phyloP scores from a whole-genome alignment of 176 grass and related monocot species.

The Juncus effusus region DNA sequence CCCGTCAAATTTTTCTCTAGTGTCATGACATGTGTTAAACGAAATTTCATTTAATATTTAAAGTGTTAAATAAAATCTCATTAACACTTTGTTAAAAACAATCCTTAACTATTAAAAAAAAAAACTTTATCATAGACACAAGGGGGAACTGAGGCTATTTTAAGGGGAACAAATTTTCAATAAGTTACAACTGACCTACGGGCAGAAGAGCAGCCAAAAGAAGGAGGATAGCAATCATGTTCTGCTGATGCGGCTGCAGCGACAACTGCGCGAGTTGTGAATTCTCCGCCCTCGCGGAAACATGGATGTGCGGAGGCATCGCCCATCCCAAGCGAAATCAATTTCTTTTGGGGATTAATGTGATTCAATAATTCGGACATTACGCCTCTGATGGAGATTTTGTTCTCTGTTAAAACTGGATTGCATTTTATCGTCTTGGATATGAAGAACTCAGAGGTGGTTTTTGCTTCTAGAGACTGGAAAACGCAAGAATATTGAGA shows the following conservation, averaged over 20 bases:
- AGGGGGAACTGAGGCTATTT: too few relatives aligned
- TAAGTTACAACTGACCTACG: slow-evolving; percentile 49
- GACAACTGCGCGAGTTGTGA: slow-evolving; percentile 46
- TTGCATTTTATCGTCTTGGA: slow-evolving; percentile 42
- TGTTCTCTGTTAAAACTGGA: slow-evolving; percentile 49
- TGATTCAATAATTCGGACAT: slow-evolving; percentile 48
- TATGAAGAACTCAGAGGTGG: neutral
- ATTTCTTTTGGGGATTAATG: slow-evolving; percentile 18
- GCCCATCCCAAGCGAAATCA: slow-evolving; percentile 83
- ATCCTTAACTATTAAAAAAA: too few relatives aligned
- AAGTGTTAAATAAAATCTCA: too few relatives aligned
- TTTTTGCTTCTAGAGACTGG: slow-evolving; percentile 19
- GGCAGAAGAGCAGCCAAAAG: slow-evolving; percentile 50
- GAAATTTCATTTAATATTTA: too few relatives aligned
- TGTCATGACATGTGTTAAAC: too few relatives aligned
- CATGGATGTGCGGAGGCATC: slow-evolving; percentile 65
- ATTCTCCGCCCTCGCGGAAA: slow-evolving; percentile 56
- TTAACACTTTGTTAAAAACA: too few relatives aligned
- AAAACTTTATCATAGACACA: too few relatives aligned
- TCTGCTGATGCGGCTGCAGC: slow-evolving; percentile 31
- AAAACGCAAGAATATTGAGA: slow-evolving; percentile 1
- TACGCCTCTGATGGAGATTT: slow-evolving; percentile 66
- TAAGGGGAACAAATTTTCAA: too few relatives aligned
- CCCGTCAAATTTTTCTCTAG: too few relatives aligned
- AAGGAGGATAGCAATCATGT: slow-evolving; percentile 83